phyloP scores from a whole-genome alignment of 805 yeast genomes.

The Saccharomycopsis fibuligera region DNA sequence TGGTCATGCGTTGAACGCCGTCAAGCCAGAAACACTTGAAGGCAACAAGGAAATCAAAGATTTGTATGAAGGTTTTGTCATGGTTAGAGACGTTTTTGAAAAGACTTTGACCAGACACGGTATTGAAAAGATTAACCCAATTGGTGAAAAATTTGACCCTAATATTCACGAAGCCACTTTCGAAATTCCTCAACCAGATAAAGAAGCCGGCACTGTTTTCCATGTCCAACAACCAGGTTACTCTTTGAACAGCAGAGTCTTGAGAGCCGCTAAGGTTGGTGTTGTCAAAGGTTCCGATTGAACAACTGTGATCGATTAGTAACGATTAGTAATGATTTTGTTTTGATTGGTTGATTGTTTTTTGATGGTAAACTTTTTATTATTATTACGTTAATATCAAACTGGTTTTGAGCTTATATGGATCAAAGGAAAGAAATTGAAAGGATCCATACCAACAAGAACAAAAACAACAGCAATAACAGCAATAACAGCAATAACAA shows the following conservation, averaged over 20 bases:
- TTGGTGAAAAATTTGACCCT: slow-evolving; percentile 84
- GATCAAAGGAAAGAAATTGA: too few relatives aligned
- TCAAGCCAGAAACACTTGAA: slow-evolving; percentile 53
- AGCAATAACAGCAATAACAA: neutral
- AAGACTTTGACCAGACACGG: slow-evolving; percentile 81
- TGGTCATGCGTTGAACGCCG: slow-evolving; percentile 74
- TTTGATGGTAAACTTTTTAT: too few relatives aligned
- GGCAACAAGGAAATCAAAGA: slow-evolving; percentile 60
- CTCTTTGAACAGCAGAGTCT: slow-evolving; percentile 76
- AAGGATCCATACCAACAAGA: too few relatives aligned
- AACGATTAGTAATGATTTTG: too few relatives aligned
- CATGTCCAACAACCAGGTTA: slow-evolving; percentile 90
- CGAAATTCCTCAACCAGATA: slow-evolving; percentile 78
- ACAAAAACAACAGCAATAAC: too few relatives aligned
- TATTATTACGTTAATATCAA: too few relatives aligned
- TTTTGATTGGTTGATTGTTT: too few relatives aligned
- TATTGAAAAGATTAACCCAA: slow-evolving; percentile 69
- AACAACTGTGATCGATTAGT: too few relatives aligned
- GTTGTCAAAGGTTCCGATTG: slow-evolving; percentile 57
- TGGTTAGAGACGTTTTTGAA: slow-evolving; percentile 83
- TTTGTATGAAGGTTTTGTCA: slow-evolving; percentile 80
- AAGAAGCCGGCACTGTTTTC: slow-evolving; percentile 89
- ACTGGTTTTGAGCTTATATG: too few relatives aligned
- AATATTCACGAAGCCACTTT: slow-evolving; percentile 90
- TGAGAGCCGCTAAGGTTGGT: slow-evolving; percentile 95